These are phyloP conservation scores for Nitzschia sp. DNA, from an alignment of 108 stramenopile species.

Conservation along the genomic window DNA sequence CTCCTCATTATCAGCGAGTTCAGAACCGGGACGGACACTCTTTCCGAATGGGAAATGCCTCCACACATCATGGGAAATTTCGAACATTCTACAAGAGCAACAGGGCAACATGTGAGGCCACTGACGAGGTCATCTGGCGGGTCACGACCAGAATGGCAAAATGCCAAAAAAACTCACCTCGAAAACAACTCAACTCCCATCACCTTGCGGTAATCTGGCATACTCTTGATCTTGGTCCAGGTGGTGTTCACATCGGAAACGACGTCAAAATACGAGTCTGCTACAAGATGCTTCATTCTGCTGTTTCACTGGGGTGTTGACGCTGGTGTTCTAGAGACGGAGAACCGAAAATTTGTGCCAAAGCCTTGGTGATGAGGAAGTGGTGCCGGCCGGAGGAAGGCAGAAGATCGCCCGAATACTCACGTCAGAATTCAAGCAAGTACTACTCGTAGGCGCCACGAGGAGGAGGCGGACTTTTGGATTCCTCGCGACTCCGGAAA, in stretches of 20 bases:
- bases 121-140: neutral
- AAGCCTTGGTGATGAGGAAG: no score
- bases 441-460: no score
- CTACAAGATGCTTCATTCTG: conserved; percentile 14
- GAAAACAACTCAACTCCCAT: conserved; percentile 12
- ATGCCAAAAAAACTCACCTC: conserved; percentile 4
- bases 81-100: conserved; percentile 12
- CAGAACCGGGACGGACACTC: neutral
- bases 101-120: neutral
- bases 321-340: no score
- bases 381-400: no score
- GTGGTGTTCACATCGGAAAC: conserved; percentile 10
- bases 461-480: no score
- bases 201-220: conserved; percentile 1
- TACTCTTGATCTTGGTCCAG: conserved; percentile 5
- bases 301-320: no score
- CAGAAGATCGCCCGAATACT: no score
- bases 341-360: no score
- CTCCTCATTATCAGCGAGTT: conserved; percentile 5
- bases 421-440: no score
- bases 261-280: conserved; percentile 19
- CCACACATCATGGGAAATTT: conserved; percentile 16
- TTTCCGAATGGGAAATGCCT: conserved; percentile 5
- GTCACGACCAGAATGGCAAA: neutral
- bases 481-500: no score